Evolutionary conservation across 371 early-diverging fungal genomes (phyloP), one percentile per base, ranked within the genome.

Genomic region (Mucor lusitanicus): DNA sequence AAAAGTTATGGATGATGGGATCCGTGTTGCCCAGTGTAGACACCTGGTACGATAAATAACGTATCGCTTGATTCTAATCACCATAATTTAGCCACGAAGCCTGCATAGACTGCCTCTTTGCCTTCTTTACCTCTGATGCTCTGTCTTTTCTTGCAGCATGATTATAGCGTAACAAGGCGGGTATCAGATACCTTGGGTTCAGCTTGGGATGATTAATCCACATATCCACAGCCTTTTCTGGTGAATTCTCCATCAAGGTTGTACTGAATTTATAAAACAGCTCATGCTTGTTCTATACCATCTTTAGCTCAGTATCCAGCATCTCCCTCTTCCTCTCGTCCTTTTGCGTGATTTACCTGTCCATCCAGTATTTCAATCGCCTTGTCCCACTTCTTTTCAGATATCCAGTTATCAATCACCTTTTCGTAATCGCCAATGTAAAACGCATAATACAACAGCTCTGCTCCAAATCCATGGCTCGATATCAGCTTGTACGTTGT

Each of bases 1-100:
- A 81, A 61, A 91, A 94, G 74, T 98, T 97, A 83, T 98, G 97
- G 53, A 98, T 88, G 1, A 90, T 87, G 0, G 92, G 85, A 74
- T 97, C 97, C 1, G 89, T 90, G 70, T 91, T 94, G 27, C 81
- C 80, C n/a, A 91, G 82, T 35, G 85, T 82, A 8, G 90, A 78
- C 13, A 93, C 92, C n/a, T 92, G 91, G 73, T 91, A 91, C 3
- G 90, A 88, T 60, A 98, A 73, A 68, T 97, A 97, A 23, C 95
- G 85, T 53, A 96, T 91, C 0, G 95, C 94, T 76, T 95, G 96
- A 74, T 94, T 93, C 82, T 88, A 77, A 44, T 44, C 19, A 6
- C 5, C 5, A n/a, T 5, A 0, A 44, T 17, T n/a, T n/a, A 44
- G 7, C 19, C 5, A 25, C 25, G 3, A 1, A 6, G 12, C 1